These are phyloP conservation scores for Fusarium torreyae DNA, from an alignment of 2,329 filamentous ascomycete species.

Conservation along the genomic window DNA sequence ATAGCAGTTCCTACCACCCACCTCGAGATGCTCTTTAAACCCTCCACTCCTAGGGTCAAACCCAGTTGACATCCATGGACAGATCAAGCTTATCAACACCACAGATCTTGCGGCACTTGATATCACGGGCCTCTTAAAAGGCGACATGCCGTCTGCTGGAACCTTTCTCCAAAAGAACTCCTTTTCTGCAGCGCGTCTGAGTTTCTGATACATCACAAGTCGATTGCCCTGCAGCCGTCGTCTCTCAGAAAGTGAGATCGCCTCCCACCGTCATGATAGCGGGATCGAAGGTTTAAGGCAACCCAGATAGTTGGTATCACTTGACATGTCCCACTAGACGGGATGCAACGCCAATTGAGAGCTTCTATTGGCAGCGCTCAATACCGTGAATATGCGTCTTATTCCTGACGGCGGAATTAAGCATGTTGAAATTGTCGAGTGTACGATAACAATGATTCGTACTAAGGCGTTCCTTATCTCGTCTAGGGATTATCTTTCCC, in stretches of 20 bases:
- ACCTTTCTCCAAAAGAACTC: conserved; percentile 11
- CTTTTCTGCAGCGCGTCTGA: not conserved
- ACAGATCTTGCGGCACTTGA: conserved; percentile 6
- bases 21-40: conserved; percentile 8
- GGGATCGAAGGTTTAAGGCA: conserved; percentile 33
- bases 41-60: conserved; percentile 10
- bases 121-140: conserved; percentile 5
- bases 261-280: conserved; percentile 31
- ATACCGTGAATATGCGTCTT: conserved; percentile 36
- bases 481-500: not conserved
- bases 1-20: not conserved
- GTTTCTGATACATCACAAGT: conserved; percentile 40
- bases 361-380: conserved; percentile 28
- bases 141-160: conserved; percentile 7
- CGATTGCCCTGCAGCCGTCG: conserved; percentile 22
- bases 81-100: conserved; percentile 18
- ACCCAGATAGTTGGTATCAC: conserved; percentile 35
- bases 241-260: conserved; percentile 28
- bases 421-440: conserved; percentile 17
- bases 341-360: conserved; percentile 37
- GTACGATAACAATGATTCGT: conserved; percentile 1
- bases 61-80: not conserved
- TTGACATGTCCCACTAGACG: conserved; percentile 28
- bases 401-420: conserved; percentile 31
- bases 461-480: conserved; percentile 16